Evolutionary conservation across 2,329 filamentous ascomycete species (phyloP), one percentile per base, ranked within the genome.

Genomic region (Phaeomoniella chlamydospora): DNA sequence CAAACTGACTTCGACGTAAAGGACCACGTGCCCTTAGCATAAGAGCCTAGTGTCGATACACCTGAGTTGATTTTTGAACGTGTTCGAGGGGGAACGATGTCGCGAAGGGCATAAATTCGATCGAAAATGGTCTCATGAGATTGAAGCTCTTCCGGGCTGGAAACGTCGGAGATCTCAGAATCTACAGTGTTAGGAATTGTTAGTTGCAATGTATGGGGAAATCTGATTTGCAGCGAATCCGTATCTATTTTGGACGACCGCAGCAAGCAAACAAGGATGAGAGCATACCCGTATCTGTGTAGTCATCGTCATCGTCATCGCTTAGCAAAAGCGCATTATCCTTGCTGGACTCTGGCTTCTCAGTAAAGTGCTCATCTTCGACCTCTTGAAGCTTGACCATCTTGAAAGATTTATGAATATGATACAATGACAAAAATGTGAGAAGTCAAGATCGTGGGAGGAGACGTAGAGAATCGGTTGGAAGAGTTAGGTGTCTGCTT

Each of bases 341-440:
- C 46, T 68, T 67, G 45, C 59, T 56, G 43, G 76, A 64, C 52
- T 80, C 77, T 47, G 70, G 64, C 60, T 80, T 77, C 58, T 74
- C 67, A 64, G 80, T 70, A 69, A 94, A 93, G 64, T 92, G 83
- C 72, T 94, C 87, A 58, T 96, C 88, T 57, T 92, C 80, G 55
- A 96, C 88, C 70, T 96, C 88, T 57, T 85, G 83, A 56, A 96
- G 83, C 64, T 88, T 85, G 61, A 96, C 88, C 88, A 96, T 94
- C 51, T 41, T 49, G 39, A 34, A 32, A 32, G 30, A 14, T 10
- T 32, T 9, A 17, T 14, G 9, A 32, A 32, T 26, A 26, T n/a
- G n/a, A n/a, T n/a, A n/a, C n/a, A n/a, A n/a, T n/a, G n/a, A n/a
- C n/a, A n/a, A n/a, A n/a, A n/a, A n/a, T n/a, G n/a, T n/a, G 22